Base-by-base conservation (phyloP, 306 rosid species). In the Castanopsis chinensis region DNA sequence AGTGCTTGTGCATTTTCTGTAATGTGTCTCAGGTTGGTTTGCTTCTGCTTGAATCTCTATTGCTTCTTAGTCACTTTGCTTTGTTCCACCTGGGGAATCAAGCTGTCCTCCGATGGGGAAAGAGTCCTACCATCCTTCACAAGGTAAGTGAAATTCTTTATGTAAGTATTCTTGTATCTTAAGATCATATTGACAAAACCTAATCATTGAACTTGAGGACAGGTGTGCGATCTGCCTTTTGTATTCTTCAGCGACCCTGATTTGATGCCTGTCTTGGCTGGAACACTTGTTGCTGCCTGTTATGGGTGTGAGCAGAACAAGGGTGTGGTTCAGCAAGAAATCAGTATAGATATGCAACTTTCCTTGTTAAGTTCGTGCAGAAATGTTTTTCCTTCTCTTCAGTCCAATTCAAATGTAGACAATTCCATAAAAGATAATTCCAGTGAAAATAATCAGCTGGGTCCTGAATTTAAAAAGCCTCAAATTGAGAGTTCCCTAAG, bases 101-200 rank as follows among this genome's bases (percentile, higher is more conserved):
- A 84, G 96, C 97, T 15, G 99, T 95, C 81, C 98, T 95, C 80
- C 84, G 96, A 73, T 92, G 99, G 99, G 99, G 98, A 83, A 93
- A 91, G 86, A 87, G 98, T 78, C 99, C 99, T 76, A 95, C 98
- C 71, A 91, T 95, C 79, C 93, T 95, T 65, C 98, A 95, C 83
- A 95, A 95, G 97, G 99, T 93, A 83, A 61, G 88, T 83, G 74
- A 78, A 76, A 49, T 60, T 43, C 77, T 65, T 75, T 43, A 19
- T 35, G 37, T 18, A 28, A 52, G 67, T 14, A 57, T 25, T 78
- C 56, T 76, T 41, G 65, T 63, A 73, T 72, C 76, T 57, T 79
- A 14, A 33, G n/a, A 33, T 67, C 3, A 19, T 72, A 72, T 77
- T 4, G 5, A 64, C 79, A 65, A 80, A 71, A 71, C 74, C 88